phyloP scores from a whole-genome alignment of 2,329 filamentous ascomycete species.

The Penicillium sp. region DNA sequence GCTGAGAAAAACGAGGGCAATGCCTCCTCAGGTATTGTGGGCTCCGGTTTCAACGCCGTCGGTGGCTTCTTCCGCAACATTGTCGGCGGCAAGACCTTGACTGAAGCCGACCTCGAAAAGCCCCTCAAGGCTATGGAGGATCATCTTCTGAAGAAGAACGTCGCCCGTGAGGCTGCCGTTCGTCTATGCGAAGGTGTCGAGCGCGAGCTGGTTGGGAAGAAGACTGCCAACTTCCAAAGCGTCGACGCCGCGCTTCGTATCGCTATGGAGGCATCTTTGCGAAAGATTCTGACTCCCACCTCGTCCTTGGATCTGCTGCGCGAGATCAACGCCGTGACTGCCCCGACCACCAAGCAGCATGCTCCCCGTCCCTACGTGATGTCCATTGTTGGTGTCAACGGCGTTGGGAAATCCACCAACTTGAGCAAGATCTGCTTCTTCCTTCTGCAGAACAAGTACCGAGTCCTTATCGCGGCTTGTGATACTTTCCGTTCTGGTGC shows the following conservation, averaged over 20 bases:
- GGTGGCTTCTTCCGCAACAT: constrained; percentile 89
- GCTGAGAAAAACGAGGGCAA: constrained; percentile 51
- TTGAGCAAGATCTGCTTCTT: constrained; percentile 98
- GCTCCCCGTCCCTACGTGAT: constrained; percentile 84
- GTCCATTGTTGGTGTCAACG: constrained; percentile 96
- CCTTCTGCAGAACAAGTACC: constrained; percentile 93
- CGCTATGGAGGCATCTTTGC: constrained; percentile 86
- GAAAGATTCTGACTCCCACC: constrained; percentile 92
- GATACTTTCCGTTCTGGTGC: constrained; percentile 97
- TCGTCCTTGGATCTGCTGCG: constrained; percentile 90
- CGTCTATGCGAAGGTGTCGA: constrained; percentile 88
- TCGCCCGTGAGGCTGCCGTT: constrained; percentile 87
- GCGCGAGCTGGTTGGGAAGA: constrained; percentile 80
- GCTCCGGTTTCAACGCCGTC: constrained; percentile 73
- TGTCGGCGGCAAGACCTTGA: constrained; percentile 87
- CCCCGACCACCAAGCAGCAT: constrained; percentile 59
- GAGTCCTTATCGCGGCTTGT: constrained; percentile 86
- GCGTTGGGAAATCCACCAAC: constrained; percentile 96
- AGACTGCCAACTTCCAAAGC: constrained; percentile 85
- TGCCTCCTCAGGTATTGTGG: constrained; percentile 61
- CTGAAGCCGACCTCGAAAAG: constrained; percentile 81
- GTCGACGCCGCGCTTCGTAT: constrained; percentile 76
- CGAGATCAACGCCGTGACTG: constrained; percentile 76
- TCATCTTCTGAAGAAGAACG: constrained; percentile 90
- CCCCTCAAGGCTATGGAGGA: constrained; percentile 95